A percentile compares a stretch with the other conserved stretches of the same genome.
Evolutionary conservation across 139 green algal species (phyloP).

Genomic region (Micromonas pusilla): DNA sequence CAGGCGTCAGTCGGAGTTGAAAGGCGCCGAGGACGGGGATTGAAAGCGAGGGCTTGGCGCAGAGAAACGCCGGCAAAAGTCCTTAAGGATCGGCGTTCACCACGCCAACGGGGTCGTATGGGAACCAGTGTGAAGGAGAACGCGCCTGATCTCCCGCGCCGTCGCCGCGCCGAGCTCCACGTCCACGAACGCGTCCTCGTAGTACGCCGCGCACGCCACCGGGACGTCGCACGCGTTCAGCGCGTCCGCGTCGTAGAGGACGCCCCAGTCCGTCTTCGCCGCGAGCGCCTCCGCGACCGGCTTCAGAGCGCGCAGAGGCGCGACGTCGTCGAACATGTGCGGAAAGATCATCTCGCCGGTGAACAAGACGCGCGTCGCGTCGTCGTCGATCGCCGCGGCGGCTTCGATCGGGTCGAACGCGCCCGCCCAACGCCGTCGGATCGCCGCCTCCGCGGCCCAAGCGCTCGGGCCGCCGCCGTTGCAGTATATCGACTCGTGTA

Average conservation of each 20-base stretch:
- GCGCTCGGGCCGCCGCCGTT: constrained; percentile 41
- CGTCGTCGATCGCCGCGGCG: constrained; percentile 16
- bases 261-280: constrained; percentile 62
- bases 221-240: constrained; percentile 60
- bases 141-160: constrained; percentile 31
- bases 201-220: constrained; percentile 64
- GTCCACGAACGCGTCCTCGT: constrained; percentile 92
- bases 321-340: constrained; percentile 87
- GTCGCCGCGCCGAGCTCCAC: constrained; percentile 69
- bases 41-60: background rate
- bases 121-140: too few relatives aligned
- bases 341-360: constrained; percentile 88
- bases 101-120: too few relatives aligned
- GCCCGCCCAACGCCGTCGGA: too few relatives aligned
- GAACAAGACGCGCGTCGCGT: background rate
- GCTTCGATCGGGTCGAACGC: too few relatives aligned
- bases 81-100: background rate
- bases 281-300: constrained; percentile 49
- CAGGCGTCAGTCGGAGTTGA: too few relatives aligned
- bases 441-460: constrained; percentile 39
- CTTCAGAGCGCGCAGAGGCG: constrained; percentile 59
- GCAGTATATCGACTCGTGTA: constrained; percentile 96
- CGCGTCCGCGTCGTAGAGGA: constrained; percentile 63
- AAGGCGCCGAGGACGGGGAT: too few relatives aligned
- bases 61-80: background rate